These are phyloP conservation scores for Kalanchoe fedtschenkoi DNA, from an alignment of 164 flowering plant genomes.

Conservation along the genomic window DNA sequence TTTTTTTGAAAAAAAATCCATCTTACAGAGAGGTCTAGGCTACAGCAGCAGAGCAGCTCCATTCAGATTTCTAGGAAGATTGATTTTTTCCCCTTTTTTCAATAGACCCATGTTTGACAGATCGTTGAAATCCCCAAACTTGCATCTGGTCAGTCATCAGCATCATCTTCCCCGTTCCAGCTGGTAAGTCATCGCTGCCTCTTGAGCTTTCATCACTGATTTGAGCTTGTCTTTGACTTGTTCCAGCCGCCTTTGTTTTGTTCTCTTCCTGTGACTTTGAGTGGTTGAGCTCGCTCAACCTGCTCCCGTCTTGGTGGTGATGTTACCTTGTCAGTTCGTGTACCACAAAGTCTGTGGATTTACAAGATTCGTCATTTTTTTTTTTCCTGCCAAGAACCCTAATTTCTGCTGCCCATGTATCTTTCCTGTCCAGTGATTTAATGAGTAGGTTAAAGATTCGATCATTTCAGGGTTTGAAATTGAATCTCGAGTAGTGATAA, in stretches of 20 bases:
- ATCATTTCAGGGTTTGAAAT: not conserved
- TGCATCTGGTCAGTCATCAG: not conserved
- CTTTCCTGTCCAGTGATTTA: not conserved
- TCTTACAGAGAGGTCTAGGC: not conserved
- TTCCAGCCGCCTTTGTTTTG: conserved; percentile 3
- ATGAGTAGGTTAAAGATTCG: too few relatives aligned
- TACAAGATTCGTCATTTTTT: not conserved
- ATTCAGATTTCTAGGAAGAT: not conserved
- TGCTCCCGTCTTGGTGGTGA: not conserved
- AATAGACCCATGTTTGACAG: not conserved
- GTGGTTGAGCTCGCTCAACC: not conserved
- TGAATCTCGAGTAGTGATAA: conserved; percentile 4
- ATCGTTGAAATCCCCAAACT: not conserved
- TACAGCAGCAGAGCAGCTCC: too few relatives aligned
- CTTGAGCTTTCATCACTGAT: not conserved
- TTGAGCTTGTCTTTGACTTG: not conserved
- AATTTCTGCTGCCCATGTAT: not conserved
- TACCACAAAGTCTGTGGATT: not conserved
- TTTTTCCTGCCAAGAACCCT: too few relatives aligned
- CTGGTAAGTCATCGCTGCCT: not conserved
- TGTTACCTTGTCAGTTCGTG: not conserved
- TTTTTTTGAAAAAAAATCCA: not conserved
- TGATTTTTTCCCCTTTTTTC: conserved; percentile 2
- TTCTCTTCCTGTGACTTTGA: not conserved
- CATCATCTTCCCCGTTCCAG: not conserved